Evolutionary conservation across 345 rosid species (phyloP), one percentile per base, ranked within the genome.

Genomic region (Mallotus nudiflorus): DNA sequence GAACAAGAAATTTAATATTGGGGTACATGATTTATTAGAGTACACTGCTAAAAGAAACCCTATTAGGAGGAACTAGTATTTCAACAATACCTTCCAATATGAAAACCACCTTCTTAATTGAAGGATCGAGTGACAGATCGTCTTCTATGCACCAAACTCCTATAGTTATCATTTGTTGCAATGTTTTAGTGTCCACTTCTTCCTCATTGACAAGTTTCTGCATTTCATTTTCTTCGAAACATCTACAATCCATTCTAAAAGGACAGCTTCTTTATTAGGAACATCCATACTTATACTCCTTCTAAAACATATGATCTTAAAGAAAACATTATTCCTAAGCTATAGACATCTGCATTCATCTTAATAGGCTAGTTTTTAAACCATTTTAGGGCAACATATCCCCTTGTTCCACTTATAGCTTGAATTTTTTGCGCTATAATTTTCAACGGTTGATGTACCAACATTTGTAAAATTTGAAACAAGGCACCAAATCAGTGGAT

Each of bases 311-410:
- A 71, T 59, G 12, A 71, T 75, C 68, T 79, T 79, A 46, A 79
- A n/a, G 15, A 79, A n/a, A n/a, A n/a, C 49, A 79, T 28, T 0
- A 79, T 50, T 39, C 82, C 79, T 4, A 70, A 78, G 62, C 79
- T 79, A 62, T 70, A 79, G 9, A 77, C 50, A 33, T 77, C 77
- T 3, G 7, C 73, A 31, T 68, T 73, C 7, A 46, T 3, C 0
- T 77, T 49, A 22, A 68, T 60, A 16, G 51, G 27, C 0, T 49
- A 52, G 0, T 67, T 62, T 18, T 7, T 63, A 54, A 55, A 67
- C 74, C 72, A 42, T 31, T 77, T 77, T 0, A 74, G 77, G 49
- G 74, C 77, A 28, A 56, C 7, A 19, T 77, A 64, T 3, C 74
- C 69, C 25, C 74, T 61, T 16, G 73, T 35, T 7, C 28, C n/a